Conservation (phyloP, 2,329 filamentous ascomycete species). For the Fusarium virguliforme region DNA sequence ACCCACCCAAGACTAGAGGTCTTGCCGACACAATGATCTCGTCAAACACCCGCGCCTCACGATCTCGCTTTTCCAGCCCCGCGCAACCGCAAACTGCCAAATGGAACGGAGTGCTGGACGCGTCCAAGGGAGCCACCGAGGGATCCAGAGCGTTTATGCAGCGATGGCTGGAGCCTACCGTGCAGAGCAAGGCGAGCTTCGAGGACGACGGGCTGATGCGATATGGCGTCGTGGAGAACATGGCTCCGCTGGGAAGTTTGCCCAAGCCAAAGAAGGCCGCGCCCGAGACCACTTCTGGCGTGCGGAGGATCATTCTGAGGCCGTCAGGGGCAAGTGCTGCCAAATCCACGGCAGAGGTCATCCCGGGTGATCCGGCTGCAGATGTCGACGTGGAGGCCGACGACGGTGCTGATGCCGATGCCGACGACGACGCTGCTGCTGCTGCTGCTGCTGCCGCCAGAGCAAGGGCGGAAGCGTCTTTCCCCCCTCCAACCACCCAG, state of each 20-base stretch:
- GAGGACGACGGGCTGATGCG: conserved; percentile 83
- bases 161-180: conserved; percentile 72
- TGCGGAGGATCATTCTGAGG: conserved; percentile 66
- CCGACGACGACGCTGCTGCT: conserved; percentile 21
- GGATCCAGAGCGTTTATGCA: conserved; percentile 68
- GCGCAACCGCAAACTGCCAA: conserved; percentile 56
- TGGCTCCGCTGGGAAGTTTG: conserved; percentile 84
- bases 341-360: conserved; percentile 47
- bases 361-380: conserved; percentile 44
- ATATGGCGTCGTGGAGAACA: conserved; percentile 84
- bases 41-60: conserved; percentile 65
- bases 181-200: conserved; percentile 78
- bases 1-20: conserved; percentile 18
- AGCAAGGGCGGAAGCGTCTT: conserved; percentile 42
- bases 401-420: conserved; percentile 31
- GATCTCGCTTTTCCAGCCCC: conserved; percentile 73
- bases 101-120: conserved; percentile 57
- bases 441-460: conserved; percentile 42
- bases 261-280: conserved; percentile 70
- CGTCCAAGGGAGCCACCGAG: conserved; percentile 55
- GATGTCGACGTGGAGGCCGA: conserved; percentile 41
- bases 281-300: conserved; percentile 50
- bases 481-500: conserved; percentile 44
- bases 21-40: conserved; percentile 56
- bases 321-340: conserved; percentile 54